Evolutionary conservation across 1,284 basidiomycete species (phyloP), one percentile per base, ranked within the genome.

Genomic region (Schizophyllum commune): DNA sequence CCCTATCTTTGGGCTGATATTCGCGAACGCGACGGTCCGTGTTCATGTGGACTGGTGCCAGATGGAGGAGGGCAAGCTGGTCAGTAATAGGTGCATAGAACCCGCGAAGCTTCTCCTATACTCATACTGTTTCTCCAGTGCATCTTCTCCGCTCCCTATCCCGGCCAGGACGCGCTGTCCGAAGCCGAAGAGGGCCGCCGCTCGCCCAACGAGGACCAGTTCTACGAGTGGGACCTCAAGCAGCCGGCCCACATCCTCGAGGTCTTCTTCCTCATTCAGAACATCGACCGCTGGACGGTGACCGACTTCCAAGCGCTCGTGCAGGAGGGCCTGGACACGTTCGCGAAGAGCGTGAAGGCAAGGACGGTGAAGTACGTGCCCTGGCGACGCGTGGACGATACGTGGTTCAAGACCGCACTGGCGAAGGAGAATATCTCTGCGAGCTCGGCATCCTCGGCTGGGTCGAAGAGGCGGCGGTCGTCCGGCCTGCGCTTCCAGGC

Each of bases 21-120:
- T 81, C 81, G 74, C 81, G 3, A 76, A 78, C 59, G 80, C 79
- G 8, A 76, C 68, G 13, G 83, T 85, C 19, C 72, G 79, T 39
- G 82, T 80, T 0, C 83, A 85, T 66, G 71, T 82, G 2, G 83
- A 85, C 67, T 84, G 83, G 83, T 81, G 77, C 15, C 13, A n/a
- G 11, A 15, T 13, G 27, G 19, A 20, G 11, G 53, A 55, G 27
- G 53, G 19, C 11, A 55, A 11, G 19, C 11, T 15, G 19, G 53
- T n/a, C 9, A 55, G 15, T 19, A 3, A n/a, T 21, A 55, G 27
- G 9, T 3, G 9, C 19, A 15, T 20, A 3, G 9, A 21, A 3
- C 53, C 4, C 27, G 9, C 27, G 19, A 11, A 6, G 13, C 53
- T 55, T 11, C 27, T 55, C 5, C 19, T 3, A 11, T 55, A 5